Evolutionary conservation across 306 rosid genomes (phyloP), one percentile per base, ranked within the genome.

Genomic region (Cucurbita pepo): DNA sequence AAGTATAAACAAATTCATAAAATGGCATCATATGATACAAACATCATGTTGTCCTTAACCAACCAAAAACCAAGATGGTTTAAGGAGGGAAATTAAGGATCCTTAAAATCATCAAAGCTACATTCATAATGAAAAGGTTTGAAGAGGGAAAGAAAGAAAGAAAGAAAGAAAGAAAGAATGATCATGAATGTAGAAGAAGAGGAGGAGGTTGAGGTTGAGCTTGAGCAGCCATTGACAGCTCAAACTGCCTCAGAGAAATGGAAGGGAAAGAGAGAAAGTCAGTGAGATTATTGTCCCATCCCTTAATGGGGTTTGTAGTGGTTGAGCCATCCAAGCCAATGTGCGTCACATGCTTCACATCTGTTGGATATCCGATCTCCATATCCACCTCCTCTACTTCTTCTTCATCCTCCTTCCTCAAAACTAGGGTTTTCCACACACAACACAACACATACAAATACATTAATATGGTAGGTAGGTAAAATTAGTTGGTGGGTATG

Each of bases 341-440:
- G 78, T 93, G 98, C 61, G 98, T 90, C 73, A 90, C 87, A 45
- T 93, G 98, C 83, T 87, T 90, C 83, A 93, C 98, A 76, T 93
- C 97, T 15, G 96, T 93, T 70, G 98, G 98, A 54, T 69, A 80
- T 52, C 98, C 98, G 43, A 93, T 93, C 79, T 88, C 98, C 86
- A 93, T 93, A 55, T 90, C 96, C 30, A 11, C 38, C 18, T 84
- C 90, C 65, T 54, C 75, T 55, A 81, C 84, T 38, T 85, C 89
- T 1, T 80, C 84, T 43, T 85, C 89, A 0, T 80, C 83, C 44
- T 85, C 85, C 74, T 81, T 85, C 45, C 55, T 69, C 43, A 47
- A 48, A 48, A 48, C 73, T 69, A 66, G 52, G 50, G 50, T 43
- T 40, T 64, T 4, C 1, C 15, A 43, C 53, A 44, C 21, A 25